Base-by-base conservation (phyloP, 106 monocot genomes). In the Gastrodia elata region DNA sequence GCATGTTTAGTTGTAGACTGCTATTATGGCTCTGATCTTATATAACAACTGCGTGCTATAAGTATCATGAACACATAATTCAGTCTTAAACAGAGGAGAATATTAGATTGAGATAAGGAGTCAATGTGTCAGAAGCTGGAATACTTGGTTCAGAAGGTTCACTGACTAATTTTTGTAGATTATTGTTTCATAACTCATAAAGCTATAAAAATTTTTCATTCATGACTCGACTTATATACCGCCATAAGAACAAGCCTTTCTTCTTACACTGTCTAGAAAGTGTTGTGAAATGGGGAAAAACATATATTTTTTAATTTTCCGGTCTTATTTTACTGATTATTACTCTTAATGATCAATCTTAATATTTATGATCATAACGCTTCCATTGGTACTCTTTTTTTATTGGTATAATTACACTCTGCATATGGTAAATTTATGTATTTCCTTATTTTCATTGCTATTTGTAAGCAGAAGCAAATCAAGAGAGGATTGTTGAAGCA, bases 401-500 rank as follows among this genome's bases (percentile, higher is more conserved):
- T 26, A 1, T 69, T 64, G 6, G 4, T 24, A 25, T 41, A 26
- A 20, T 38, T 40, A 69, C n/a, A n/a, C 40, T 40, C 10, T 10
- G 0, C 26, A 39, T 68, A 30, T n/a, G 24, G 5, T 68, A 5
- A 40, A 40, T 69, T 24, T 4, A 26, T 69, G 38, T 26, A 26
- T 69, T 37, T 41, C 11, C 26, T 69, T 9, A 69, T 69, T 25
- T 64, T 40, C 11, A 8, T 6, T 69, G 69, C 10, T 39, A 37
- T 68, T 41, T 73, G 32, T 71, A n/a, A 76, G 82, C 88, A 98
- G 97, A 98, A 81, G 90, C 93, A 58, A 98, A 98, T 83, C 97
- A 98, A 73, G 91, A 93, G 68, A 98, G 87, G 80, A 98, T 98
- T 84, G 97, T 98, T 68, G 97, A 98, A 82, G 97, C 97, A 57